Base-by-base conservation (phyloP, 441 rosid genomes). In the Rhodomyrtus psidioides region DNA sequence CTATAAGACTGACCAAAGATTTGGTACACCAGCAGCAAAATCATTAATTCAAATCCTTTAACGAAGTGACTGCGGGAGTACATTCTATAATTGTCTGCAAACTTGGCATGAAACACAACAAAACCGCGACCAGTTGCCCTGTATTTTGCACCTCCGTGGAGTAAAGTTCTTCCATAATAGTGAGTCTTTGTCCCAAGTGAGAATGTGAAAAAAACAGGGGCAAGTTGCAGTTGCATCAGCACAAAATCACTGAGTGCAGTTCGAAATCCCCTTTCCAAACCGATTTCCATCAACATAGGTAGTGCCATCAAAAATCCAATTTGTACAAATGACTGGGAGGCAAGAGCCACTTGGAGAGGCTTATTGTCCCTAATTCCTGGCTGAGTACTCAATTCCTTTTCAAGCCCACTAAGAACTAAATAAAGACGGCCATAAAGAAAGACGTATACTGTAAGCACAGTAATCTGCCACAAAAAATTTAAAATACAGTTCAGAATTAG, bases 211-310 rank as follows among this genome's bases (percentile, higher is more conserved):
- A 98, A 98, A 56, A 98, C 99, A 0, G 99, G 99, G 54, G 99
- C 99, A 74, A 98, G 87, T 86, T 98, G 99, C 86, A 98, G 90
- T 89, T 98, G 99, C 99, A 98, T 98, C 91, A 96, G 90, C 88
- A 98, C 89, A 86, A 98, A 98, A 89, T 98, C 99, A 94, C 99
- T 97, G 28, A 97, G 91, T 56, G 99, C 99, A 84, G 98, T 96
- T 84, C 99, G 95, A 89, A 98, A 98, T 88, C 99, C 99, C 88
- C 95, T 93, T 90, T 98, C 99, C 90, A 98, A 85, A 55, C 99
- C 99, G 83, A 98, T 98, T 91, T 98, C 99, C 99, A 98, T 97
- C 89, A 98, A 91, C 99, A 98, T 98, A 87, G 99, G 99, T 85
- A 98, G 91, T 58, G 99, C 99, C 99, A 96, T 96, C 85, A 98